Evolutionary conservation across 2,329 filamentous ascomycete species (phyloP), one percentile per base, ranked within the genome.

Genomic region (Aciculosporium take): DNA sequence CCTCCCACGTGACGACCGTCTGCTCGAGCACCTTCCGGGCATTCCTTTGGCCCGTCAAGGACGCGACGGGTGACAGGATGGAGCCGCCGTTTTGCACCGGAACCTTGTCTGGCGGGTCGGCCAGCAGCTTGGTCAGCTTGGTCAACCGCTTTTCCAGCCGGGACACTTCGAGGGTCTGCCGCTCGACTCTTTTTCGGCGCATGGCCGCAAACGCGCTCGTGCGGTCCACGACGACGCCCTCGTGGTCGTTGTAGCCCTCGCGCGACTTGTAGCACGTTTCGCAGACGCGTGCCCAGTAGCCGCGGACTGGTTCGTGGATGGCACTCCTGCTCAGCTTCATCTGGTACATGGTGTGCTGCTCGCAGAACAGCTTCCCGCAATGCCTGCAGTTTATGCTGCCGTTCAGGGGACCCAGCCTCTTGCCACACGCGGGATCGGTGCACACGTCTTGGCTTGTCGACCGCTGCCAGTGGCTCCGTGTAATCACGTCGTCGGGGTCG

Each of bases 261-360:
- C 91, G 76, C 39, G 87, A 94, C 65, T 95, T 96, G 65, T 91
- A 98, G 63, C 91, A 98, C n/a, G 91, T 96, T 65, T 98, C 91
- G 57, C 91, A 98, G 2, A 96, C 89, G 39, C 91, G 69, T 52
- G 85, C 94, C 91, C 91, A 98, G 51, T 85, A 75, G 7, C 91
- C 91, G 46, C 89, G 71, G 1, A 91, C 76, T 0, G 91, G 89
- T 48, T 98, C 91, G 61, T 95, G 86, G 44, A 80, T 74, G 4
- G 91, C 91, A 24, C 87, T 82, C 41, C 88, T 72, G 7, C 88
- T 94, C 9, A 98, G 70, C 67, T 93, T 95, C 84, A 96, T 96
- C 65, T 98, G 89, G 56, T 96, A 98, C 88, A 98, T 94, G 40
- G 91, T 96, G 59, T 98, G 91, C 51, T 89, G 84, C 56, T 96